Evolutionary conservation across 2,329 filamentous ascomycete genomes (phyloP), one percentile per base, ranked within the genome.

Genomic region (Rhynchosporium graminicola): DNA sequence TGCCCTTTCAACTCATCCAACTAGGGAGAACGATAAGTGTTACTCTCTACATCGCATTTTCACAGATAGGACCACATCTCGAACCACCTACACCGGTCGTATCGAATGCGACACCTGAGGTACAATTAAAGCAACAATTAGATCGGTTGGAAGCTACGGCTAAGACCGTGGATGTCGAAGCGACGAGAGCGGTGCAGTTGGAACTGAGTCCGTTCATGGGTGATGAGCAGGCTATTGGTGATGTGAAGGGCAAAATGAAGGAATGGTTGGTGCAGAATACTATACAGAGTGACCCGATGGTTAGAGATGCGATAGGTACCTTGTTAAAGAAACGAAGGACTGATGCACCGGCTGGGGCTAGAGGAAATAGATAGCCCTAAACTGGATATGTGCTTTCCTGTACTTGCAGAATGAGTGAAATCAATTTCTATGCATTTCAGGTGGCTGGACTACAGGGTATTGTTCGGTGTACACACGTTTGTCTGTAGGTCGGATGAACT

Each of bases 261-360:
- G 91, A 95, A 71, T 96, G 92, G 83, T 79, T 98, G 69, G 87
- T 97, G 57, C 87, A 96, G 75, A 96, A 96, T 73, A 93, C 88
- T 13, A 89, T 96, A 63, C 83, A 86, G 68, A 86, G 84, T 54
- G 90, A 94, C 75, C 88, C 87, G 0, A 91, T 94, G 77, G 94
- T 98, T 8, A 83, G 87, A 69, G 88, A 91, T 75, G 92, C 92
- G 0, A 81, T 97, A 69, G 87, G 86, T 29, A 83, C 81, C 63
- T 86, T 87, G 33, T 77, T 93, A 62, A 82, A 84, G 73, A 86
- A 82, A 72, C 78, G 86, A 69, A 82, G 88, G 67, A 74, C 80
- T 13, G 85, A 87, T 71, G 87, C 82, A 13, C 87, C 87, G 1
- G 80, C 81, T 15, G 87, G 87, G 2, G 87, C 87, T 20, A 74